Base-by-base conservation (phyloP, 2,329 filamentous ascomycete species). In the Pseudocercospora fuligena region DNA sequence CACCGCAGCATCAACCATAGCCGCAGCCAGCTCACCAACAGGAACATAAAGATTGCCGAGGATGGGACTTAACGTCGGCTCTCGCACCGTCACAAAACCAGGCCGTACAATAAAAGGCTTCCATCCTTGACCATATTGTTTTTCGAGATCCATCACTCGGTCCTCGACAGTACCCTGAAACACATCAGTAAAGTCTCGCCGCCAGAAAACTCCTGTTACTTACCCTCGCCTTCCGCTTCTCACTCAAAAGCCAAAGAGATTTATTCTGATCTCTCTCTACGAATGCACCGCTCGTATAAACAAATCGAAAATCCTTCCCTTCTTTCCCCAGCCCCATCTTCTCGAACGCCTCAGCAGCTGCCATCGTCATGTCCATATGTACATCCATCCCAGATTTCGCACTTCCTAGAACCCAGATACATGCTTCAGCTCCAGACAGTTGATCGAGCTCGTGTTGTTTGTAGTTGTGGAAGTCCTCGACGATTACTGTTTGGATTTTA, bases 391-490 rank as follows among this genome's bases (percentile, higher is more conserved):
- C 75, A 19, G 68, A 61, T 7, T 72, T 72, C 1, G 73, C 66
- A 46, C 60, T 70, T 59, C 71, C 72, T 12, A 75, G 73, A 9
- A 67, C 69, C 81, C 81, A 84, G 12, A 83, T 80, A 69, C 80
- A 82, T 16, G 78, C 80, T 61, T 81, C 77, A 9, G 80, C 79
- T 8, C 78, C 81, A 33, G 73, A 66, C 3, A 83, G 71, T 49
- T 80, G 73, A 14, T 72, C 40, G 2, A 84, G 63, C 11, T 82
- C 70, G 5, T 81, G 76, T 0, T 78, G 75, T 0, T 85, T 79
- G 69, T 85, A 88, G 1, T 77, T 73, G 2, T 79, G 77, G 73
- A 88, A 89, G 71, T 88, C 84, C n/a, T 82, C 76, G 64, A 85
- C 79, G 70, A 85, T 76, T 46, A 85, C 75, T 14, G 84, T 81